These are phyloP conservation scores for Spencermartinsiella ligniputridi DNA, from an alignment of 1,139 yeast species.

Conservation along the genomic window DNA sequence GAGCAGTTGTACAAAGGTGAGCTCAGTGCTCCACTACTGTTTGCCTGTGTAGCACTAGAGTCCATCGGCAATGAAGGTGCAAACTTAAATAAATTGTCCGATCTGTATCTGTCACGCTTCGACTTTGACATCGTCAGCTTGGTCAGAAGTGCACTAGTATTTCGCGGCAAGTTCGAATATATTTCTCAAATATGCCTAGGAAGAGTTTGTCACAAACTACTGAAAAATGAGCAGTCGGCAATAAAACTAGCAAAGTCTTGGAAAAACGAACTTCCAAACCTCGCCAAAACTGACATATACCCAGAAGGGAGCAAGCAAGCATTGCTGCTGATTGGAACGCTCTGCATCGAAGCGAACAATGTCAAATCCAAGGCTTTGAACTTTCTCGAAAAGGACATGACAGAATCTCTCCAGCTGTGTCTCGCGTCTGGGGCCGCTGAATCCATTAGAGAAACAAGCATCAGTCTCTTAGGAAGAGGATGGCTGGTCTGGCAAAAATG, in stretches of 20 bases:
- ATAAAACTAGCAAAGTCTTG: constrained; percentile 6
- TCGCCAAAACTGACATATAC: constrained; percentile 11
- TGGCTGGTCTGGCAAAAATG: constrained; percentile 27
- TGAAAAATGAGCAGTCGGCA: neutral
- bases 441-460: constrained; percentile 17
- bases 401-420: constrained; percentile 23
- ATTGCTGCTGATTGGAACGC: constrained; percentile 15
- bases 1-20: neutral
- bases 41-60: constrained; percentile 2
- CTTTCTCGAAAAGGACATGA: constrained; percentile 10
- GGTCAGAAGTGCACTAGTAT: neutral
- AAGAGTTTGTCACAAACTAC: neutral
- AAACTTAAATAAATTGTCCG: neutral
- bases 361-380: neutral
- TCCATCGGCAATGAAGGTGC: neutral
- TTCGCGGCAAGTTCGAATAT: neutral
- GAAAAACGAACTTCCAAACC: constrained; percentile 14
- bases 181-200: neutral
- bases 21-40: neutral
- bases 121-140: neutral
- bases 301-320: constrained; percentile 11
- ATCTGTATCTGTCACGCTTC: neutral
- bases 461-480: constrained; percentile 26
- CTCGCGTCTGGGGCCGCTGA: constrained; percentile 18
- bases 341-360: constrained; percentile 5